Evolutionary conservation across 768 basidiomycete genomes (phyloP), one percentile per base, ranked within the genome.

Genomic region (Lentinula sp.): DNA sequence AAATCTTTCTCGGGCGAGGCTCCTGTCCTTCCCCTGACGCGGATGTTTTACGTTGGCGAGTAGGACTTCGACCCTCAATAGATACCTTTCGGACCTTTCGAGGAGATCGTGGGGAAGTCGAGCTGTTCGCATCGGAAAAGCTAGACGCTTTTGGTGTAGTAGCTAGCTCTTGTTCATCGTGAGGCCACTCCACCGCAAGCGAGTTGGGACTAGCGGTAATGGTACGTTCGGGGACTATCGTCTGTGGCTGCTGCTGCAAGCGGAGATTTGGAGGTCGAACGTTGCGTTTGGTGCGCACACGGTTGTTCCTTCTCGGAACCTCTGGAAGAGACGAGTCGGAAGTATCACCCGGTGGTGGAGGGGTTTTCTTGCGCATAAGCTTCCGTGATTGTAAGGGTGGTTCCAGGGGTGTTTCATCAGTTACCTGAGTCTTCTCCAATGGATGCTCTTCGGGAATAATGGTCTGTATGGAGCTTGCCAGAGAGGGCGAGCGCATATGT

Each of bases 101-200:
- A 45, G 69, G 67, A 48, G 76, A 74, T 46, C 68, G 67, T 15
- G 66, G 57, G 7, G 68, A 66, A 16, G 73, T 67, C 9, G 70
- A 67, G 51, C 67, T 72, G 3, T 69, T 69, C 13, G 69, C 65
- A 23, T 79, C 78, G 16, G 43, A 18, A 66, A 89, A 87, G 13
- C 67, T 76, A 20, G 75, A 67, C 18, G 81, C 82, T 59, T 74
- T 83, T 3, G 90, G 90, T 4, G 90, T 91, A 48, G 74, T 73
- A 18, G 76, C 73, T 36, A 66, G 66, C 23, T 87, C 85, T 20
- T 74, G 71, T 18, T 76, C 76, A 15, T 85, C 84, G 37, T 72
- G 75, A 4, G 79, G 77, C 78, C 80, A 84, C 49, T 85, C 83
- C 2, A 85, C 83, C 2, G 71, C 75, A 52, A 85, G 71, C 10